Evolutionary conservation across 257 asterid species (phyloP), one percentile per base, ranked within the genome.

Genomic region (Sherardia arvensis): DNA sequence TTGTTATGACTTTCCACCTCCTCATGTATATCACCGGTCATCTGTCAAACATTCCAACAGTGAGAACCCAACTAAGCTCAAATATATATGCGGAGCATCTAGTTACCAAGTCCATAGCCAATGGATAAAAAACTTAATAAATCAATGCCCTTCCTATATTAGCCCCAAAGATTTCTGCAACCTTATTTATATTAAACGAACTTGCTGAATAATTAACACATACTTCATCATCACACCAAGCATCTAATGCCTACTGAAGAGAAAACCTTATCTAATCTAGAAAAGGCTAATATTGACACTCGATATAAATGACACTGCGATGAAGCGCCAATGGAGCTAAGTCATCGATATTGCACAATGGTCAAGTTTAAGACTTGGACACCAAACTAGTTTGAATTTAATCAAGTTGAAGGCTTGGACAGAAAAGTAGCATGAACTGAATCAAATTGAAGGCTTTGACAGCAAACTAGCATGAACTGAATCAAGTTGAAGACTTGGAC

Each of bases 1-100:
- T 84, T 89, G 76, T 84, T 93, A 71, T 93, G 97, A 77, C 75
- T 85, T 81, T 85, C 90, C 78, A 85, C 99, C 83, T 89, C 99
- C 78, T 85, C 97, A 15, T 93, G 96, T 78, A 93, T 80, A 74
- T 84, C 97, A 27, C 97, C 96, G 1, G 99, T 89, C 77, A 93
- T 76, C 99, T 93, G 83, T 71, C 73, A 75, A 73, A 72, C n/a
- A 22, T 53, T 23, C 33, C 33, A 59, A 40, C 30, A 28, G 21
- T 56, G 21, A n/a, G 7, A 26, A 48, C 33, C 4, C 27, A 36
- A 4, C 20, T 28, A 27, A 12, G 55, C 61, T 60, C 34, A 17
- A 21, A 55, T 23, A 3, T 7, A 32, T 23, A 20, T 18, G 11
- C 63, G 20, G 0, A 59, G 27, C 28, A 63, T 40, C 30, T 9